Base-by-base conservation (phyloP, 768 basidiomycete genomes). In the Suillus luteus region DNA sequence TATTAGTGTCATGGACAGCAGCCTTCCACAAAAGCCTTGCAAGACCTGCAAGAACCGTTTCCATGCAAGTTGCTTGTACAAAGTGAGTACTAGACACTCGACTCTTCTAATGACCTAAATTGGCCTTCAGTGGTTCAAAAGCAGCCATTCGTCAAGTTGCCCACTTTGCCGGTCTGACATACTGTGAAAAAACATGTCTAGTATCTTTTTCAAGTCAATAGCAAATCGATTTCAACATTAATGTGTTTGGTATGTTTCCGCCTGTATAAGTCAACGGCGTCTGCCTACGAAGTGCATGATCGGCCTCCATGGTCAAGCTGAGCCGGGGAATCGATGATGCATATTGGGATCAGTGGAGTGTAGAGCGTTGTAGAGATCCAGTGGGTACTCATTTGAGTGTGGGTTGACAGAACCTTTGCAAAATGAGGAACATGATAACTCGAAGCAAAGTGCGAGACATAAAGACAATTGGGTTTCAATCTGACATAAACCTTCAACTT, bases 11-110 rank as follows among this genome's bases (percentile, higher is more conserved):
- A 90, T 87, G 78, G 97, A 99, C 71, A 89, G 90, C 1, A 88
- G 85, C 58, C 80, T 99, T 15, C 96, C 97, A 0, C 86, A 86
- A 69, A 96, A 95, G 70, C 89, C 93, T 1, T 99, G 96, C 79
- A 90, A 86, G 76, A 97, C 95, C 2, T 97, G 96, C 78, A 93
- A 92, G 76, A 97, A 97, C 73, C 82, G 90, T 48, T 98, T 96
- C 83, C 96, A 97, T 73, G 88, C 93, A 0, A 88, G 85, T 24
- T 98, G 96, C 78, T 76, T 98, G 66, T 97, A 90, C 81, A 96
- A 96, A 82, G 92, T 87, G 55, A 57, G 82, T 71, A 62, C 31
- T 52, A 10, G 8, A 8, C 17, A 7, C 31, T 24, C 43, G 33
- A 38, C 15, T 15, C n/a, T 46, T 43, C 5, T 7, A 19, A 40